Percentiles rank a stretch among this genome's conserved stretches.
These are phyloP conservation scores for Plantago coronopus DNA, from an alignment of 305 asterid species.

Conservation along the genomic window DNA sequence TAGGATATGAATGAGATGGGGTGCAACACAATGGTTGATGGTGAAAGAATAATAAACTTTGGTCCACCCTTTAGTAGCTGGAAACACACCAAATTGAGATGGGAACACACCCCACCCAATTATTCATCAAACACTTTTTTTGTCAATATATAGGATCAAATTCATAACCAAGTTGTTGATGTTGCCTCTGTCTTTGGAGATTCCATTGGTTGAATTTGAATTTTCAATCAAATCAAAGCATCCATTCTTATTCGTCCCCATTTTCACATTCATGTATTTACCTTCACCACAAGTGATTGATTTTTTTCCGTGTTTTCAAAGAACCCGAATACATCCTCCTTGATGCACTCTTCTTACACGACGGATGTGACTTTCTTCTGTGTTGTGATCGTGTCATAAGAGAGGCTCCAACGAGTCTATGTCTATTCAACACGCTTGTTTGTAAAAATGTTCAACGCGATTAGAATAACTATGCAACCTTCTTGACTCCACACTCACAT, in stretches of 20 bases:
- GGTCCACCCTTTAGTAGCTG: conserved; percentile 13
- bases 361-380: too few species aligned
- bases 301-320: neutral
- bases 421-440: too few species aligned
- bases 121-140: neutral
- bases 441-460: too few species aligned
- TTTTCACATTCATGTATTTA: conserved; percentile 1
- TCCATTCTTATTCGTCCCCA: conserved; percentile 6
- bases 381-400: too few species aligned
- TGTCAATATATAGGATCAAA: conserved; percentile 17
- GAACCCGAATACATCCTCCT: too few species aligned
- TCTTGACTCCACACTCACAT: too few species aligned
- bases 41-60: conserved; percentile 29
- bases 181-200: conserved; percentile 35
- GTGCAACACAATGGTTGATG: conserved; percentile 27
- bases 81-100: conserved; percentile 2
- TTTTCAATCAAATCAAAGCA: neutral
- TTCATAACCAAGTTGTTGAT: neutral
- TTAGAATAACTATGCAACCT: too few species aligned
- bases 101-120: conserved; percentile 7
- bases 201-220: conserved; percentile 13
- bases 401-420: too few species aligned
- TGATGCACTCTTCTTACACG: too few species aligned
- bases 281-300: neutral
- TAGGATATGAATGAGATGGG: conserved; percentile 27